phyloP scores from a whole-genome alignment of 2,329 filamentous ascomycete genomes.

The Nothopassalora personata region DNA sequence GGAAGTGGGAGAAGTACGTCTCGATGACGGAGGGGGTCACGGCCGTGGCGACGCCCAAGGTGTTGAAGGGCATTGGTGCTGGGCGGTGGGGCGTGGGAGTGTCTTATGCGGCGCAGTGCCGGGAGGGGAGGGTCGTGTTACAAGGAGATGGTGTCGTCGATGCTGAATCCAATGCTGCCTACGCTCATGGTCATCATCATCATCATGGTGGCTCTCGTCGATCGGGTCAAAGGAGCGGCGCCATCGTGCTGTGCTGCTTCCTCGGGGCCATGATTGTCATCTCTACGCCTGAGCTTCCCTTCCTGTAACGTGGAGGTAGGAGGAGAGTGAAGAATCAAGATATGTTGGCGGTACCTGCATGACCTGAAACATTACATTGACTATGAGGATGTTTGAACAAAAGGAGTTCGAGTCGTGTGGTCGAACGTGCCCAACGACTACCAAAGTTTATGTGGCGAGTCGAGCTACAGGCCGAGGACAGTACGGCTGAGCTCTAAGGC shows the following conservation, averaged over 20 bases:
- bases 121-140: neutral
- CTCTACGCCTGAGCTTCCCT: neutral
- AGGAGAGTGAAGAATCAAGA: neutral
- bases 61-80: slow-evolving; percentile 61
- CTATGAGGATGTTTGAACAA: neutral
- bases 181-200: neutral
- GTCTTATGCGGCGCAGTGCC: neutral
- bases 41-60: slow-evolving; percentile 72
- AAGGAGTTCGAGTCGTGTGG: neutral
- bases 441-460: neutral
- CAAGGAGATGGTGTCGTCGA: neutral
- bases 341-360: neutral
- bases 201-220: neutral
- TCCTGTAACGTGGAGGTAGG: neutral
- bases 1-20: slow-evolving; percentile 84
- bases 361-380: neutral
- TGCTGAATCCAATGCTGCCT: neutral
- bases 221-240: neutral
- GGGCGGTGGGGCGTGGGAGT: neutral
- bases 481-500: neutral
- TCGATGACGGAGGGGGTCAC: slow-evolving; percentile 83
- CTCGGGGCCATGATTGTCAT: neutral
- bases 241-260: neutral
- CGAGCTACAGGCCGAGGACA: no score
- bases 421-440: neutral